Evolutionary conservation across 2,329 filamentous ascomycete genomes (phyloP).

Genomic region (Sarocladium oryzae): DNA sequence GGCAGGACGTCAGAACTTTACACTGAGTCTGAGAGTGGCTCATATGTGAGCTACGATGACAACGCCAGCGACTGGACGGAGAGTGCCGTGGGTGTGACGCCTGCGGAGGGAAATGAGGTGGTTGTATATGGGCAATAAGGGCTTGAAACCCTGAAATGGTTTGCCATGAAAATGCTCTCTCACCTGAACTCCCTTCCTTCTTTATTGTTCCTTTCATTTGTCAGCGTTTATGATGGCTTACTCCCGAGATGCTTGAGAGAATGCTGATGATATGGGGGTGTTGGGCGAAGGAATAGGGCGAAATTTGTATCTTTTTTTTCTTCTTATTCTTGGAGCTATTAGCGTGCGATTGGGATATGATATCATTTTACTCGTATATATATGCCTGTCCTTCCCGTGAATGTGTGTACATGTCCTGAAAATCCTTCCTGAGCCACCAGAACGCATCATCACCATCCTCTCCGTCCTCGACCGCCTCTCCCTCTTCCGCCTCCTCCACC

Average conservation of each 20-base stretch:
- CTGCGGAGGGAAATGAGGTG: conserved; percentile 27
- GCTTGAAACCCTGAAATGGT: no score
- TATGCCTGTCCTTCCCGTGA: neutral
- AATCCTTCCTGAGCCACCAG: no score
- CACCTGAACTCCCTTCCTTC: neutral
- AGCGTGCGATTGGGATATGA: conserved; percentile 6
- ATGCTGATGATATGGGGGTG: neutral
- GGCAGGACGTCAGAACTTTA: conserved; percentile 29
- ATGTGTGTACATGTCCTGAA: neutral
- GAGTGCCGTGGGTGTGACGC: conserved; percentile 28
- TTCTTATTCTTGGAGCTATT: no score
- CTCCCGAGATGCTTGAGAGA: neutral
- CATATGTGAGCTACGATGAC: conserved; percentile 34
- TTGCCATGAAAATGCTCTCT: no score
- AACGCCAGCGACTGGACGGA: conserved; percentile 43
- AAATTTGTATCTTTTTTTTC: conserved; percentile 5
- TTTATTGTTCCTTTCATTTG: neutral
- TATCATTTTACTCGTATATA: neutral
- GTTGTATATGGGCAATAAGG: conserved; percentile 24
- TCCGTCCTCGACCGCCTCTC: neutral
- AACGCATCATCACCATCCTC: no score
- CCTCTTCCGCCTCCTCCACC: conserved; percentile 23
- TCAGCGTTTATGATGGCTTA: neutral
- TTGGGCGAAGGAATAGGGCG: no score
- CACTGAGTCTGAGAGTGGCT: conserved; percentile 26